Conservation (phyloP, 345 rosid genomes). For the Syzygium aromaticum region DNA sequence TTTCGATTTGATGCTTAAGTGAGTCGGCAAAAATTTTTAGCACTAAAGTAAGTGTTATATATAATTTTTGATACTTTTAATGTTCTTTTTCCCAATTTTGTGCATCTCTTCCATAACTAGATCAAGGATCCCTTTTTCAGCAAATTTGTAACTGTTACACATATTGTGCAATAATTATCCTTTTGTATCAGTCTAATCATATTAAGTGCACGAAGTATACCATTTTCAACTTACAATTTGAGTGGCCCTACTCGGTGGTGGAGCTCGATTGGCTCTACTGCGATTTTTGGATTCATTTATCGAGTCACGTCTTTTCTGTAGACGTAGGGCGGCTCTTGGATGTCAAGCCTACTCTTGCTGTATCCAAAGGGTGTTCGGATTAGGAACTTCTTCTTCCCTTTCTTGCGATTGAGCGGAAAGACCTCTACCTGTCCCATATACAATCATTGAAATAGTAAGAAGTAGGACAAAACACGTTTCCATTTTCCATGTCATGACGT, state of each 20-base stretch:
- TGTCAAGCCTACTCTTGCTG: not conserved
- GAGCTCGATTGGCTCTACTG: not conserved
- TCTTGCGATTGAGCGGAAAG: not conserved
- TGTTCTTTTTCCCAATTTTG: no score
- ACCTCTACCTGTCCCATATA: not conserved
- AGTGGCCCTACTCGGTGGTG: not conserved
- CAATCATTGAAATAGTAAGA: not conserved
- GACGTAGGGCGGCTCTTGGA: not conserved
- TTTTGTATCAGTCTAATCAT: not conserved
- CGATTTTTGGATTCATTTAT: not conserved
- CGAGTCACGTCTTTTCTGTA: not conserved
- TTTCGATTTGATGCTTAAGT: no score
- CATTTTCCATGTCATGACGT: not conserved
- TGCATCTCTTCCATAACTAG: not conserved
- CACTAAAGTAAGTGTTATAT: no score
- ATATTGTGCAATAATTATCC: not conserved
- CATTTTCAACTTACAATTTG: not conserved
- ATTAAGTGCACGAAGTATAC: not conserved
- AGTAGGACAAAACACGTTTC: not conserved
- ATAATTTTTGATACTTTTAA: no score
- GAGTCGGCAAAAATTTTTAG: no score
- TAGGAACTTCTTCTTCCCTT: not conserved
- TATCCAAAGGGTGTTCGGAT: not conserved
- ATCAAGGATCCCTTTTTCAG: not conserved
- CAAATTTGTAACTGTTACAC: not conserved